These are phyloP conservation scores for Pelargonium fulgidum DNA, from an alignment of 441 rosid genomes.

Conservation along the genomic window DNA sequence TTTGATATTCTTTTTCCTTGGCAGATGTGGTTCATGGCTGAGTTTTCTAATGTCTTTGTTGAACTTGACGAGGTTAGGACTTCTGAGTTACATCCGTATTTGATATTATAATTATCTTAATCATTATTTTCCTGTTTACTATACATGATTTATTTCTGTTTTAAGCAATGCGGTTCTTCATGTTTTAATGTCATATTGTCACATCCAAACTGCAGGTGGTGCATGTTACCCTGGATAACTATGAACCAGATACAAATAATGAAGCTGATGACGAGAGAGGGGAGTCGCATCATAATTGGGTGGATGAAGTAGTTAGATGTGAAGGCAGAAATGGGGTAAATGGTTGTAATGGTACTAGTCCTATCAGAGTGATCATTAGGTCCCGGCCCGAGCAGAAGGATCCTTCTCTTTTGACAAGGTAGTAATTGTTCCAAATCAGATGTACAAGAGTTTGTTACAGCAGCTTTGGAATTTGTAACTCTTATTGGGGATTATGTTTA, in stretches of 20 bases:
- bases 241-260: slow-evolving; percentile 42
- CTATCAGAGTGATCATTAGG: slow-evolving; percentile 47
- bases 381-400: slow-evolving; percentile 68
- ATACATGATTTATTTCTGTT: neutral
- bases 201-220: slow-evolving; percentile 50
- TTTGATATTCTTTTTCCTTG: slow-evolving; percentile 17
- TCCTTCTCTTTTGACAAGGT: slow-evolving; percentile 79
- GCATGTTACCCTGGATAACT: slow-evolving; percentile 70
- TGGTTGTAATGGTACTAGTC: slow-evolving; percentile 41
- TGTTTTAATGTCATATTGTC: neutral
- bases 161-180: neutral
- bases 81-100: slow-evolving; percentile 5
- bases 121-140: neutral
- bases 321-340: slow-evolving; percentile 59
- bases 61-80: slow-evolving; percentile 69
- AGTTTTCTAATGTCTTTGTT: slow-evolving; percentile 63
- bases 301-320: slow-evolving; percentile 87
- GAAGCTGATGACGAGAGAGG: slow-evolving; percentile 52
- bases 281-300: slow-evolving; percentile 78
- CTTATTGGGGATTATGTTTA: neutral
- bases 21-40: slow-evolving; percentile 93
- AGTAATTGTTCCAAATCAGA: slow-evolving; percentile 12
- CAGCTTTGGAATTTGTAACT: neutral
- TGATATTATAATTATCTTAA: neutral
- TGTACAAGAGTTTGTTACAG: neutral